Evolutionary conservation across 1,284 basidiomycete species (phyloP).

Genomic region (Sanghuangporus weigelae): DNA sequence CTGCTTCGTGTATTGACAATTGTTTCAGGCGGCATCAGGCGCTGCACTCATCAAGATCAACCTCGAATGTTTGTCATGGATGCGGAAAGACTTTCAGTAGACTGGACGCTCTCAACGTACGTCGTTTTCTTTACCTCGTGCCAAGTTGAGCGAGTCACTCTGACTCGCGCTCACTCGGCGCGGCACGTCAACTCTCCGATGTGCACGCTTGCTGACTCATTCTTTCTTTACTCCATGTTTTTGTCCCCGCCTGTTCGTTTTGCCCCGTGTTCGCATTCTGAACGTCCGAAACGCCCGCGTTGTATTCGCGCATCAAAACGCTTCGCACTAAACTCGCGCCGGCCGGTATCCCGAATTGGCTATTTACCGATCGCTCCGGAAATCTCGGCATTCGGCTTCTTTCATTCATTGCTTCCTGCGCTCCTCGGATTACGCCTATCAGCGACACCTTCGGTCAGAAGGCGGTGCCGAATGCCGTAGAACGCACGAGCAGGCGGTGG

Average conservation of each 20-base stretch:
- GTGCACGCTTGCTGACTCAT: conserved; percentile 13
- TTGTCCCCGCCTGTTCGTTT: background rate
- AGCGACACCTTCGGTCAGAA: conserved; percentile 56
- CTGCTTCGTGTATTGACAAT: conserved; percentile 16
- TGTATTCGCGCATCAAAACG: background rate
- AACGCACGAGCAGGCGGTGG: conserved; percentile 24
- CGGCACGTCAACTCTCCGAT: conserved; percentile 1
- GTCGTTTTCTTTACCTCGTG: conserved; percentile 31
- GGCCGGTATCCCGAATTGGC: conserved; percentile 1
- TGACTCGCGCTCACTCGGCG: conserved; percentile 4
- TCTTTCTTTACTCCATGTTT: conserved; percentile 13
- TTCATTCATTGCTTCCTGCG: background rate
- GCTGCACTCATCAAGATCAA: conserved; percentile 78
- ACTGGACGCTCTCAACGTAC: conserved; percentile 88
- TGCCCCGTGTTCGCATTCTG: background rate
- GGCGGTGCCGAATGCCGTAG: conserved; percentile 70
- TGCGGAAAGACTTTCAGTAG: conserved; percentile 95
- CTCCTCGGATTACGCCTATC: background rate
- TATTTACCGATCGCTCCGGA: background rate
- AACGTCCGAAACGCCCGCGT: conserved; percentile 3
- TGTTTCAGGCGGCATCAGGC: conserved; percentile 72
- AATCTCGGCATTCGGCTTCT: background rate
- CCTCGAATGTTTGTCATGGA: conserved; percentile 84
- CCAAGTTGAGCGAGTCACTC: conserved; percentile 17
- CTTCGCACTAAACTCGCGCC: background rate